Evolutionary conservation across 768 basidiomycete genomes (phyloP).

Genomic region (Panellus pusillus): DNA sequence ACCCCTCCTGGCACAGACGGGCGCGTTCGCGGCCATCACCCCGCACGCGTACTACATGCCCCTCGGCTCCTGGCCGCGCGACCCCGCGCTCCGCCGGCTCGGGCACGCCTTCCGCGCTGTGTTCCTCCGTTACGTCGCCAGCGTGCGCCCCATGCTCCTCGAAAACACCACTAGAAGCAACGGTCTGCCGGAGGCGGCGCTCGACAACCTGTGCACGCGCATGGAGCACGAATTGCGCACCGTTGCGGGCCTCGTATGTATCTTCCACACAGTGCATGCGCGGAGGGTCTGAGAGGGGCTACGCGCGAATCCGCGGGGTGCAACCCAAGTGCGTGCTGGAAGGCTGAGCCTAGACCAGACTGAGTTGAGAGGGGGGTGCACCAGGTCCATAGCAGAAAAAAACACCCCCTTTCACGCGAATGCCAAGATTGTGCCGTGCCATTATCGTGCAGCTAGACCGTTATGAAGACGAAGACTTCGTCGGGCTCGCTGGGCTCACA

Average conservation of each 20-base stretch:
- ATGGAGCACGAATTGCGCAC: slow-evolving; percentile 48
- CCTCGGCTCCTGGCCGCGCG: slow-evolving; percentile 53
- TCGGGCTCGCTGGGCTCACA: too few relatives aligned
- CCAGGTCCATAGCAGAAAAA: too few relatives aligned
- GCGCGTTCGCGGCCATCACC: slow-evolving; percentile 43
- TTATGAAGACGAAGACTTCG: too few relatives aligned
- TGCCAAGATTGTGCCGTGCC: too few relatives aligned
- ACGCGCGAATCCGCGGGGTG: too few relatives aligned
- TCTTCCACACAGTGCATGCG: slow-evolving; percentile 53
- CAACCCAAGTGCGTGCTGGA: too few relatives aligned
- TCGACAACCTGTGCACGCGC: slow-evolving; percentile 39
- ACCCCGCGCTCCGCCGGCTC: slow-evolving; percentile 33
- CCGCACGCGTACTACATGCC: slow-evolving; percentile 43
- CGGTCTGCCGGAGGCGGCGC: slow-evolving; percentile 30
- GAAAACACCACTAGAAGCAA: slow-evolving; percentile 30
- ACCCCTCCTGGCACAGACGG: slow-evolving; percentile 33
- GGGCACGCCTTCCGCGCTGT: slow-evolving; percentile 43
- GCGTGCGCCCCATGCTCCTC: slow-evolving; percentile 47
- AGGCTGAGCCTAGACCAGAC: too few relatives aligned
- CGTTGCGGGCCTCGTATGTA: slow-evolving; percentile 47
- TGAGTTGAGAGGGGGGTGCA: too few relatives aligned
- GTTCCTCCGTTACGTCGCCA: slow-evolving; percentile 45
- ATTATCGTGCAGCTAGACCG: too few relatives aligned
- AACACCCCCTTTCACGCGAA: too few relatives aligned
- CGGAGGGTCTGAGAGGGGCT: slow-evolving; percentile 12